phyloP scores from a whole-genome alignment of 2,329 filamentous ascomycete genomes.

The Pyrenophora tritici-repentis region DNA sequence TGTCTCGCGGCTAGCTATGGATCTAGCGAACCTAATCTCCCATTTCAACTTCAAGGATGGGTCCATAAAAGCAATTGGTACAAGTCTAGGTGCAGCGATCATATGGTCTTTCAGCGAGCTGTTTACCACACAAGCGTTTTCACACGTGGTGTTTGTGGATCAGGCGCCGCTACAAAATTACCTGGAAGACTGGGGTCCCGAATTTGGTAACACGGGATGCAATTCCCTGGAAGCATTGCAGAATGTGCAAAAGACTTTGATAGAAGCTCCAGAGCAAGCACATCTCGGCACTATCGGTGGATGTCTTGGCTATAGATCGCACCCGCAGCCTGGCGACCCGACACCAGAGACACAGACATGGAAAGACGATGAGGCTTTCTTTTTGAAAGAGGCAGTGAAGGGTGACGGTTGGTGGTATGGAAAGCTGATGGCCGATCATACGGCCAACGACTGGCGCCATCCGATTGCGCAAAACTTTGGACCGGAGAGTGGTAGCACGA shows the following conservation, averaged over 20 bases:
- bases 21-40: conserved; percentile 30
- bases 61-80: conserved; percentile 21
- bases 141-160: conserved; percentile 35
- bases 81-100: conserved; percentile 30
- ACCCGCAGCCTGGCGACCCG: conserved; percentile 24
- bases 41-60: conserved; percentile 19
- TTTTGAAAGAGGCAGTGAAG: conserved; percentile 28
- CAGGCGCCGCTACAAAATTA: conserved; percentile 37
- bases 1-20: conserved; percentile 34
- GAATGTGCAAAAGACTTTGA: conserved; percentile 21
- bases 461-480: conserved; percentile 28
- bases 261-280: conserved; percentile 14
- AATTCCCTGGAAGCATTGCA: conserved; percentile 23
- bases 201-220: conserved; percentile 28
- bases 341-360: conserved; percentile 14
- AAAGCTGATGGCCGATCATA: conserved; percentile 39
- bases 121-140: conserved; percentile 27
- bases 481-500: conserved; percentile 16
- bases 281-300: conserved; percentile 29
- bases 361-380: conserved; percentile 33
- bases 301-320: conserved; percentile 31
- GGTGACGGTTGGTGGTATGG: conserved; percentile 37
- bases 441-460: conserved; percentile 33
- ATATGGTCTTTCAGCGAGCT: conserved; percentile 37
- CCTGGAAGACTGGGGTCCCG: conserved; percentile 29